Conservation (phyloP, 192 early-diverging fungal species). For the Phycomyces nitens region DNA sequence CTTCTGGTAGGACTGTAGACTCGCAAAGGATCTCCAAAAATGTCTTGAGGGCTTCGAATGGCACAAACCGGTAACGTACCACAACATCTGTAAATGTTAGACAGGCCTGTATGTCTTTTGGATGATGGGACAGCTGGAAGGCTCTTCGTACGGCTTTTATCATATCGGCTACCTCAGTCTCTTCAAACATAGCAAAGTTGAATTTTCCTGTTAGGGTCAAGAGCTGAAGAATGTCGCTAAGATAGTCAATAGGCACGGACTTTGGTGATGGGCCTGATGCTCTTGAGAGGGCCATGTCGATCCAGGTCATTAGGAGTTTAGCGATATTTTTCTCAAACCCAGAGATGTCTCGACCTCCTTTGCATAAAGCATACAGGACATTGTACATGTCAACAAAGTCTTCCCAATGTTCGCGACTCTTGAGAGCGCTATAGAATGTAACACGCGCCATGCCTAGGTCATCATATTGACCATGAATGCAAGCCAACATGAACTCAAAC, state of each 20-base stretch:
- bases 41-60: conserved; percentile 38
- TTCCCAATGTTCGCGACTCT: conserved; percentile 43
- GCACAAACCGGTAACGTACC: conserved; percentile 53
- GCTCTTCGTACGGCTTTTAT: conserved; percentile 44
- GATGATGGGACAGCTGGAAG: conserved; percentile 37
- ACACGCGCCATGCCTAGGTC: conserved; percentile 54
- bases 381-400: conserved; percentile 51
- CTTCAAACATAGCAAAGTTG: conserved; percentile 56
- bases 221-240: conserved; percentile 47
- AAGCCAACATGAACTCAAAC: conserved; percentile 59
- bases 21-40: conserved; percentile 53
- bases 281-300: conserved; percentile 41
- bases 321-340: conserved; percentile 58
- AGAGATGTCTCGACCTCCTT: conserved; percentile 54
- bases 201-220: conserved; percentile 50
- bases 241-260: conserved; percentile 29
- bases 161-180: conserved; percentile 45
- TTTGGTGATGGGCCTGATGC: conserved; percentile 5
- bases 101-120: conserved; percentile 40
- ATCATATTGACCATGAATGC: conserved; percentile 51
- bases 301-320: conserved; percentile 46
- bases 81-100: conserved; percentile 52
- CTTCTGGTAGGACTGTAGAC: conserved; percentile 23
- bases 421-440: conserved; percentile 52
- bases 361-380: conserved; percentile 47